Evolutionary conservation across 2,329 filamentous ascomycete species (phyloP), one percentile per base, ranked within the genome.

Genomic region (Aspergillus sojae): DNA sequence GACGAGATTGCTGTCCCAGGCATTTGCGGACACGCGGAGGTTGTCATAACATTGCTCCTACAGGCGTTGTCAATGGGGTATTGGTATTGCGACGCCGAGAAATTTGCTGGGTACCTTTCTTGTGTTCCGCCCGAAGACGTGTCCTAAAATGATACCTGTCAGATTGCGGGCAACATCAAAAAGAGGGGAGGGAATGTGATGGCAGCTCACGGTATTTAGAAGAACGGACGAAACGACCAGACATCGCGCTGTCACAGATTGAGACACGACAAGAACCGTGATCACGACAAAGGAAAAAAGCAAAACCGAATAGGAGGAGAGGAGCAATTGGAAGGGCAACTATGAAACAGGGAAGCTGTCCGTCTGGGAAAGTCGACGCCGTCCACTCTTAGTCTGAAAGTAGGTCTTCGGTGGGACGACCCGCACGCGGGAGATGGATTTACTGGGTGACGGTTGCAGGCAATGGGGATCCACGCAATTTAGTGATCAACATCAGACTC

Each of bases 31-130:
- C 80, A 99, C 93, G 78, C 93, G 92, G 71, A 99, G 84, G 81
- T 98, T 98, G 81, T 99, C 95, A 83, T 98, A 99, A 85, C 94
- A 97, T 86, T 92, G 92, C 80, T 99, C 95, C 87, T 89, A 63
- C 23, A 30, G 23, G 41, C 21, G 56, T 56, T 58, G 68, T 65
- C 32, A 66, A 62, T 45, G 7, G 19, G 39, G 19, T 5, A 32
- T 7, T 21, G 34, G 39, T 16, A 36, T 41, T 41, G 14, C 30
- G 34, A 52, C 50, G 26, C 9, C 1, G 50, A 7, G 58, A 60
- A 43, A 11, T 32, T 34, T 50, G 53, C 50, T 61, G 58, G 65
- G 68, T 80, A 87, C 87, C 84, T 97, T 97, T 81, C 92, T 90
- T 70, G 94, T 96, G 67, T 93, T 84, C 82, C 96, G 95, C 78